Evolutionary conservation across 2,329 filamentous ascomycete genomes (phyloP).

Genomic region (Colletotrichum lini): DNA sequence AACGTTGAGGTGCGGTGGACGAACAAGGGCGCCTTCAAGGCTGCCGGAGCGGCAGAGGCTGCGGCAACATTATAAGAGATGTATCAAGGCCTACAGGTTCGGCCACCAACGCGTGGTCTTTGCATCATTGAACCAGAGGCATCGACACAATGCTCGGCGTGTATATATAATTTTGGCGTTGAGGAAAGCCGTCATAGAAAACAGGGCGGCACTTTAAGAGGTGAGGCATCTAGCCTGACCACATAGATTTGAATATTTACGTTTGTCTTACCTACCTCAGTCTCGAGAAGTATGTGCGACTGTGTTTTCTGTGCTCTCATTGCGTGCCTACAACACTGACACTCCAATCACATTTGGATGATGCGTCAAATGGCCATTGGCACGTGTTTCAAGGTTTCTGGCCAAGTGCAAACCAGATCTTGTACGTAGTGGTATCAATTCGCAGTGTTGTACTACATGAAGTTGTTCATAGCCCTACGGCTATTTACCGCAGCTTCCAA

Average conservation of each 20-base stretch:
- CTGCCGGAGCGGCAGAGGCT: constrained; percentile 74
- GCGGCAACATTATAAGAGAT: constrained; percentile 65
- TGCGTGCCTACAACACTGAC: too few species aligned
- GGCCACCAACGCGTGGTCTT: constrained; percentile 3
- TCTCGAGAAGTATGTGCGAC: not conserved
- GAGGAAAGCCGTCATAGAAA: constrained; percentile 23
- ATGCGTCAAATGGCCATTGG: not conserved
- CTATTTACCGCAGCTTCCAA: not conserved
- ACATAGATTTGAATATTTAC: constrained; percentile 17
- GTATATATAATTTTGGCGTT: constrained; percentile 37
- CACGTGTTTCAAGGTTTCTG: too few species aligned
- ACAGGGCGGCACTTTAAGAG: constrained; percentile 23
- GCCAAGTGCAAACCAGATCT: too few species aligned
- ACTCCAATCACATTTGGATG: too few species aligned
- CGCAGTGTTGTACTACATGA: constrained; percentile 11
- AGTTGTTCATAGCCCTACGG: constrained; percentile 8
- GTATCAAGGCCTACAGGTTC: too few species aligned
- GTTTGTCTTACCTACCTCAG: not conserved
- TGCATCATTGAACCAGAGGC: not conserved
- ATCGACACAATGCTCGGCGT: constrained; percentile 7
- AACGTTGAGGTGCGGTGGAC: constrained; percentile 79
- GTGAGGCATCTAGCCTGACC: constrained; percentile 12
- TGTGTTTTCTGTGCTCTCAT: not conserved
- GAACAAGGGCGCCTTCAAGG: constrained; percentile 74
- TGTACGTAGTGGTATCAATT: constrained; percentile 17